These are phyloP conservation scores for Fagus crenata DNA, from an alignment of 306 rosid species.

Conservation along the genomic window DNA sequence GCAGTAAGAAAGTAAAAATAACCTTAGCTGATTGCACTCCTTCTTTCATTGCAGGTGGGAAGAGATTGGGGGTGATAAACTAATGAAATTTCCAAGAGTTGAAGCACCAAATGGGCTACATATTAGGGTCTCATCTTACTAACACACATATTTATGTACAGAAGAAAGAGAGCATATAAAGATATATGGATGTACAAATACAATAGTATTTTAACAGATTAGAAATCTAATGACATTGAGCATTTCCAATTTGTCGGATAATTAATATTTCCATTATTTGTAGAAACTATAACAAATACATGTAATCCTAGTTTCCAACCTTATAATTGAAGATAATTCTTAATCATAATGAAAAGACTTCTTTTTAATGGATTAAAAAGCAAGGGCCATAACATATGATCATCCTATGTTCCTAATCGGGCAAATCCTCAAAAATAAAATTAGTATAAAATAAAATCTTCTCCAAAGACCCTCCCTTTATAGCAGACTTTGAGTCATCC, in stretches of 20 bases:
- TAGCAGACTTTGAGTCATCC: no score
- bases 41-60: slow-evolving; percentile 71
- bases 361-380: no score
- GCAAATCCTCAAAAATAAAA: no score
- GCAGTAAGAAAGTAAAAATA: neutral
- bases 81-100: slow-evolving; percentile 92
- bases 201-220: slow-evolving; percentile 48
- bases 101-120: slow-evolving; percentile 95
- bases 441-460: no score
- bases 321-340: no score
- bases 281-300: no score
- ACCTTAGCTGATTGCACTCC: neutral
- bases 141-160: slow-evolving; percentile 54
- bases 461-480: no score
- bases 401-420: no score
- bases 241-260: slow-evolving; percentile 10
- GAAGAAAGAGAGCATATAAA: slow-evolving; percentile 35
- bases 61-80: slow-evolving; percentile 90
- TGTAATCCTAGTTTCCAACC: no score
- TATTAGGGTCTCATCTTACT: slow-evolving; percentile 70
- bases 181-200: slow-evolving; percentile 42
- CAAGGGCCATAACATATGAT: no score
- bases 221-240: slow-evolving; percentile 34
- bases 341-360: no score
- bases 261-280: neutral